Evolutionary conservation across 2,329 filamentous ascomycete species (phyloP).

Genomic region (Venturia carpophila): DNA sequence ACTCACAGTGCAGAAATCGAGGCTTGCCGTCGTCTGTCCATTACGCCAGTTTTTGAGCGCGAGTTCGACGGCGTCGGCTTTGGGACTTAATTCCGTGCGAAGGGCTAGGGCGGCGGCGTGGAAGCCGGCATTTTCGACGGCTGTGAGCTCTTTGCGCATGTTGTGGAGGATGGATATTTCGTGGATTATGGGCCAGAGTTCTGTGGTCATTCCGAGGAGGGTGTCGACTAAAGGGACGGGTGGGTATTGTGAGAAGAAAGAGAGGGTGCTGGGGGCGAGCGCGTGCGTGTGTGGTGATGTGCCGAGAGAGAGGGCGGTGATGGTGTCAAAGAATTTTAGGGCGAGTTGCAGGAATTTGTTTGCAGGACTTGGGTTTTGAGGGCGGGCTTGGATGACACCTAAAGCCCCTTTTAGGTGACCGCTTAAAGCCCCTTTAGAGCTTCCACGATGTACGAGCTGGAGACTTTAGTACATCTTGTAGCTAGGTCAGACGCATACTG

Average conservation of each 20-base stretch:
- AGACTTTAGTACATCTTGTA: neutral
- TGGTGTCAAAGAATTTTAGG: constrained; percentile 9
- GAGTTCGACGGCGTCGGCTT: constrained; percentile 7
- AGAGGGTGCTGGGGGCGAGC: neutral
- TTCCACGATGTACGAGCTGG: constrained; percentile 12
- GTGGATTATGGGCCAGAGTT: constrained; percentile 14
- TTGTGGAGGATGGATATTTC: constrained; percentile 8
- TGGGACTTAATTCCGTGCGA: neutral
- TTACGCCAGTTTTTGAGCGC: constrained; percentile 3
- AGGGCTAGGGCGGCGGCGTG: constrained; percentile 1
- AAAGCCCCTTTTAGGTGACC: constrained; percentile 2
- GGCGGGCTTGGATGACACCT: neutral
- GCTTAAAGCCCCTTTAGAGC: neutral
- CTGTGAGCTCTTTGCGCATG: constrained; percentile 11
- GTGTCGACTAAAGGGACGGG: constrained; percentile 5
- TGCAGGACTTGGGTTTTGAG: neutral
- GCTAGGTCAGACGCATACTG: neutral
- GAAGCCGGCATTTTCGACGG: constrained; percentile 1
- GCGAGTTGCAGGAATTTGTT: constrained; percentile 12
- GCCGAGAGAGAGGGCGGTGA: constrained; percentile 10
- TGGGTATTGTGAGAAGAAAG: neutral
- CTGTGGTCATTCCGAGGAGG: constrained; percentile 8
- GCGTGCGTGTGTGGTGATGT: constrained; percentile 1
- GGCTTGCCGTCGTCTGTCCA: neutral
- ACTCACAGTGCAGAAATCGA: neutral